Evolutionary conservation across 1,284 basidiomycete species (phyloP), one percentile per base, ranked within the genome.

Genomic region (Dichomitus squalens): DNA sequence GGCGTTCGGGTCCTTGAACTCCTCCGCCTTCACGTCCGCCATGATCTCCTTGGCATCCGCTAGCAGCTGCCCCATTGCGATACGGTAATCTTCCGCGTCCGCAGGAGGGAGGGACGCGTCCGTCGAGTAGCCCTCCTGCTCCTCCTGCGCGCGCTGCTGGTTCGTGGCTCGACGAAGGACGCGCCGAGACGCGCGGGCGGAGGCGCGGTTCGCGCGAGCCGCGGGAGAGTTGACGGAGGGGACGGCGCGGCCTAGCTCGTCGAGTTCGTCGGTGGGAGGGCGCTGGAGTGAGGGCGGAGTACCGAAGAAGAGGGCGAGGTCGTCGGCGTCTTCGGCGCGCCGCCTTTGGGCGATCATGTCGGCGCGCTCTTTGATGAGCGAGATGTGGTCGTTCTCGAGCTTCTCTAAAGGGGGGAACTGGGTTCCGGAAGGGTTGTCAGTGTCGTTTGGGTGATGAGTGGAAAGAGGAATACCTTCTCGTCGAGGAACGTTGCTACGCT

Each of bases 401-500:
- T 83, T 86, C 70, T 96, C 94, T 16, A 98, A 77, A 51, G 78
- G 75, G 2, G 95, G 93, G 68, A 87, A 94, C 93, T 95, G 29
- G 3, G 9, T 21, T 18, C n/a, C 8, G 27, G 20, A 14, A 49
- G 49, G 23, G 33, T 33, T 40, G 3, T 14, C 29, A 54, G 27
- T 55, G 55, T 31, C 29, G 23, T 38, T 50, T 49, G 21, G 46
- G 1, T 3, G 35, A 33, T 21, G 52, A 16, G 8, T 16, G 16
- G 12, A 18, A 41, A 38, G 31, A 53, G 27, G 60, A 67, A 5
- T 41, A 93, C 93, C 86, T 98, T 98, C 72, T 95, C 93, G 67
- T 96, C 95, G 35, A 98, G 76, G 71, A 98, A 97, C 4, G 81
- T 82, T 1, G 93, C 95, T 4, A 97, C 83, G 64, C 85, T 86